Evolutionary conservation across 306 rosid genomes (phyloP).

Genomic region (Rosa rugosa): DNA sequence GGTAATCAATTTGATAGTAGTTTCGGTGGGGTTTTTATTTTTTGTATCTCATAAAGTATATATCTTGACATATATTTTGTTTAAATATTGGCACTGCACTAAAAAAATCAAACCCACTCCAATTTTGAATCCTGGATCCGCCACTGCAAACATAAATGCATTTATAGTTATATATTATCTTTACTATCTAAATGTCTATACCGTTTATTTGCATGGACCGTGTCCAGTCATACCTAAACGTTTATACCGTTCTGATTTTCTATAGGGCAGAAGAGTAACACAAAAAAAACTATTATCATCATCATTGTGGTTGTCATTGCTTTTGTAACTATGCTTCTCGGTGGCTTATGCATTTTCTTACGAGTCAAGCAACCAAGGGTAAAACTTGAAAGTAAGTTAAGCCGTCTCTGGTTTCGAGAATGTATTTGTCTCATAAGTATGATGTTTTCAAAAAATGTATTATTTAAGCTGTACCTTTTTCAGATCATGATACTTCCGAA

Average conservation of each 20-base stretch:
- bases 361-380: background rate
- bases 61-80: too few species aligned
- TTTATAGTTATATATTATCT: too few species aligned
- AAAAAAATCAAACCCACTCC: too few species aligned
- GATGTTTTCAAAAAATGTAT: background rate
- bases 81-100: too few species aligned
- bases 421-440: background rate
- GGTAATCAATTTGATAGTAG: too few species aligned
- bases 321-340: background rate
- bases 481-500: background rate
- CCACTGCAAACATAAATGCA: too few species aligned
- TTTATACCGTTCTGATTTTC: background rate
- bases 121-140: too few species aligned
- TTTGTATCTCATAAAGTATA: too few species aligned
- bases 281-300: background rate
- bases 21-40: too few species aligned
- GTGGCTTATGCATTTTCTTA: background rate
- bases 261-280: background rate
- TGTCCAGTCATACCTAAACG: background rate
- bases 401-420: background rate
- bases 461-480: too few species aligned
- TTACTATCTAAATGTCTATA: too few species aligned
- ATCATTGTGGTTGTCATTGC: background rate
- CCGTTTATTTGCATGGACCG: background rate
- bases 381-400: background rate